Base-by-base conservation (phyloP, 495 filamentous ascomycete species). In the Haplographium delicatum region DNA sequence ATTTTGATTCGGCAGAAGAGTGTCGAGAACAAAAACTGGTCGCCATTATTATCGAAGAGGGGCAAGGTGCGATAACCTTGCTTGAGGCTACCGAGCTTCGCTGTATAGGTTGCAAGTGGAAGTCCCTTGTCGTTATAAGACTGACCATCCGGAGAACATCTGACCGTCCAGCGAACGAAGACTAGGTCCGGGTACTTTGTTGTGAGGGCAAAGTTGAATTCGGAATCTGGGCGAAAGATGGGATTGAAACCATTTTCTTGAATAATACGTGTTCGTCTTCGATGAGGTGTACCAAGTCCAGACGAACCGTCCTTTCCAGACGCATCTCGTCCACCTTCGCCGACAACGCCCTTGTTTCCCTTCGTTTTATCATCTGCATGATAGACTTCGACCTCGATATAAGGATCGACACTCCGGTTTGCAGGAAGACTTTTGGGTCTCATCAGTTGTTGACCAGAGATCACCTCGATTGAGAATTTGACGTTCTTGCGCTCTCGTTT, bases 61-160 rank as follows among this genome's bases (percentile, higher is more conserved):
- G 91, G 93, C 31, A 98, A 75, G 56, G 95, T 94, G 42, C 91
- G 91, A 60, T 94, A 98, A n/a, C 93, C 93, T 65, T 95, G 83
- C 58, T 91, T 88, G 22, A 98, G 74, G 53, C 81, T 89, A 69
- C 72, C 84, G 35, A 98, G 81, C 68, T 96, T 97, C 33, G 87
- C 93, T 2, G 89, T 96, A 65, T 88, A 97, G 5, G 82, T 90
- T 3, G 89, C 93, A 35, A 96, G 65, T 13, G 83, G 79, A n/a
- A 74, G 68, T 45, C 71, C 70, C 56, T 77, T 73, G 56, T 84
- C 84, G 62, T 72, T 81, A 45, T 79, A 80, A 24, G 76, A 75
- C 38, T 64, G 75, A 15, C 82, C 86, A 56, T 88, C 86, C 51
- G 75, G 61, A 4, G 87, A 88, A 51, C 88, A 86, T 73, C 84